These are phyloP conservation scores for Plasmodium cynomolgi DNA, from an alignment of 169 alveolate species.

Conservation along the genomic window DNA sequence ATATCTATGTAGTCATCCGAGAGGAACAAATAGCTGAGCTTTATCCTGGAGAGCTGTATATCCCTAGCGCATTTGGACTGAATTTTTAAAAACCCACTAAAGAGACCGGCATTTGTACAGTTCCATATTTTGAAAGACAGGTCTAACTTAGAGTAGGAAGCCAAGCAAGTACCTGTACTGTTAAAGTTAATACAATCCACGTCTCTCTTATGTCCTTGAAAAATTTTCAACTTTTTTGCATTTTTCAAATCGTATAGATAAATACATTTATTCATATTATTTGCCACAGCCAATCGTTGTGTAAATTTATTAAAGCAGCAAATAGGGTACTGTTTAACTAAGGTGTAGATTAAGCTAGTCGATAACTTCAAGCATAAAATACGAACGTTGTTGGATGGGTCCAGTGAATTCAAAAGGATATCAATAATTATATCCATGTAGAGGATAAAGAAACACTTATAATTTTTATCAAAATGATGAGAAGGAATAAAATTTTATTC, in stretches of 20 bases:
- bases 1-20: constrained; percentile 61
- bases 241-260: constrained; percentile 72
- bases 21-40: constrained; percentile 18
- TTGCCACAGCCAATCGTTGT: constrained; percentile 71
- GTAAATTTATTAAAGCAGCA: constrained; percentile 72
- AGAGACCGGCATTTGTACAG: constrained; percentile 69
- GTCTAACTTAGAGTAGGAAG: constrained; percentile 71
- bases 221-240: constrained; percentile 69
- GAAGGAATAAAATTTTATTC: constrained; percentile 51
- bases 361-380: constrained; percentile 56
- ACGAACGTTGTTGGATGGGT: constrained; percentile 71
- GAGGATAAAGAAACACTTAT: constrained; percentile 32
- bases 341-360: constrained; percentile 57
- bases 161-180: constrained; percentile 36
- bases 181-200: constrained; percentile 61
- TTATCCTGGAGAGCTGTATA: constrained; percentile 54
- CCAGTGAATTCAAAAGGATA: constrained; percentile 56
- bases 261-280: constrained; percentile 55
- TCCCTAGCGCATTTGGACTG: constrained; percentile 55
- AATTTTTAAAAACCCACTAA: constrained; percentile 65
- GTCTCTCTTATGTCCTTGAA: constrained; percentile 72
- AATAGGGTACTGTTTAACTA: constrained; percentile 52
- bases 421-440: constrained; percentile 63
- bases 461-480: constrained; percentile 66
- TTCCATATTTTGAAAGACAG: constrained; percentile 71